Evolutionary conservation across 2,329 filamentous ascomycete species (phyloP), one percentile per base, ranked within the genome.

Genomic region (Fusarium paranaense): DNA sequence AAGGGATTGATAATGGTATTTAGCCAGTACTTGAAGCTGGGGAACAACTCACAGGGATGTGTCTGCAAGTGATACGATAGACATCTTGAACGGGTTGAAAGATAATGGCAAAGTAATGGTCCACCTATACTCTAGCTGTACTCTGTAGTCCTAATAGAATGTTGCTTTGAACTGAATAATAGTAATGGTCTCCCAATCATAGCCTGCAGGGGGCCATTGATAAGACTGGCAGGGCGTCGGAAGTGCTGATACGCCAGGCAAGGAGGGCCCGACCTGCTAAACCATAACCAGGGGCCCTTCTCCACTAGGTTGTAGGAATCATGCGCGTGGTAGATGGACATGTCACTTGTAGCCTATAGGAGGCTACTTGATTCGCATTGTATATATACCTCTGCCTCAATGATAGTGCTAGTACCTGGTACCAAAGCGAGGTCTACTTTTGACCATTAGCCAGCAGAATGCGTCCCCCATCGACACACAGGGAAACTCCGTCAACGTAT

Each of bases 381-480:
- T 22, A 9, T 22, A 22, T 22, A 22, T 22, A 45, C 40, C 2
- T 45, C 20, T 45, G 3, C 20, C 20, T 45, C 20, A 45, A 45
- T 45, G 40, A 45, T 45, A 22, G 40, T 22, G 20, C 20, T 8
- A 45, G 40, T 22, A 22, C 20, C 11, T 25, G 20, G 37, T 11
- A 37, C 33, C 13, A 16, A 9, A 22, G 22, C 11, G 3, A 8
- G n/a, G 10, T 18, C 47, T 47, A 72, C 62, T 75, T 60, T 62
- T 80, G 79, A 1, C 80, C 80, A 66, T 81, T 81, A 2, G 80
- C 80, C 6, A 81, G 27, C 18, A 81, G 56, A 62, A 81, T 64
- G 25, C 79, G 74, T 10, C 80, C 80, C 3, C 80, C 80, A 65
- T 81, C 80, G 33, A 81, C 68, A 45, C 79, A 81, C 13, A 81